Percentiles rank a stretch among this genome's conserved stretches.
phyloP scores from a whole-genome alignment of 139 green algal genomes.

The Haematococcus sp. region DNA sequence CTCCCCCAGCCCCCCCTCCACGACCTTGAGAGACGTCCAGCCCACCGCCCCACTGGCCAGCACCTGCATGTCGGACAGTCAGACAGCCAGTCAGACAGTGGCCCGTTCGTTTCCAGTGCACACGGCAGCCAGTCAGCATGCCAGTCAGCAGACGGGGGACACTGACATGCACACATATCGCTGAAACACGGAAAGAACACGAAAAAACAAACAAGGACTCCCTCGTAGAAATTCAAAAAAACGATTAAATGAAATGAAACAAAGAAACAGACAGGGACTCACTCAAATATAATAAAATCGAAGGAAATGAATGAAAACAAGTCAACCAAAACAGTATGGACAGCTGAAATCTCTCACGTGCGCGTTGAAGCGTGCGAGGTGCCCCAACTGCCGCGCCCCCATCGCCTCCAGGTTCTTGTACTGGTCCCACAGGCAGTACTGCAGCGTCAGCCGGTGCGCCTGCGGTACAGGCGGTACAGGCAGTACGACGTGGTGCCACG shows the following conservation, averaged over 20 bases:
- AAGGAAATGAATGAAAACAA: neutral
- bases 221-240: no score
- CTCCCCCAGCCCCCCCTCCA: no score
- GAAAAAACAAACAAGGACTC: no score
- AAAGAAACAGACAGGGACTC: no score
- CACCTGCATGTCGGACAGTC: neutral
- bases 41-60: neutral
- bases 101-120: no score
- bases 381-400: slow-evolving; percentile 40
- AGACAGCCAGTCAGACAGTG: neutral
- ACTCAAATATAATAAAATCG: neutral
- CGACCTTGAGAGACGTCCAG: no score
- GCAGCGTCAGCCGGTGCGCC: slow-evolving; percentile 35
- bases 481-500: no score
- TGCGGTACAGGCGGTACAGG: slow-evolving; percentile 1
- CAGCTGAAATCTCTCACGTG: slow-evolving; percentile 8
- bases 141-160: no score
- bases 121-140: no score
- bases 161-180: no score
- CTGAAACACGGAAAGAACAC: no score
- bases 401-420: slow-evolving; percentile 50
- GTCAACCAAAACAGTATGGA: neutral
- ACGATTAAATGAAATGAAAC: no score
- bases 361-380: slow-evolving; percentile 47
- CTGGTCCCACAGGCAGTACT: slow-evolving; percentile 85